A percentile compares a stretch with the other conserved stretches of the same genome.
phyloP scores from a whole-genome alignment of 2,329 filamentous ascomycete genomes.

The Podosphaera fusca region DNA sequence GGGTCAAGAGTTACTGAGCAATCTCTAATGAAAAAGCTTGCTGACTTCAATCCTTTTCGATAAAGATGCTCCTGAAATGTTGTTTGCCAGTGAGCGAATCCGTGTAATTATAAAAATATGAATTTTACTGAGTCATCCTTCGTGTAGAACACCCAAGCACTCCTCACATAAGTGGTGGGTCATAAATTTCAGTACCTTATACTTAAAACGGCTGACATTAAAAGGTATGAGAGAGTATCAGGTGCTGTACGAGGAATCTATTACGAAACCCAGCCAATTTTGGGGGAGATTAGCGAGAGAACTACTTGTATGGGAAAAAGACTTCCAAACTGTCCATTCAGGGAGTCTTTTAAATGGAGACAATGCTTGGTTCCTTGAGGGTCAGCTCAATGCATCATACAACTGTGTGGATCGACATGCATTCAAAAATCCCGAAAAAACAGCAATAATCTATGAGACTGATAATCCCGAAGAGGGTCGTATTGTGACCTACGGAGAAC shows the following conservation, averaged over 20 bases:
- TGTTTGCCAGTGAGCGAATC: constrained; percentile 37
- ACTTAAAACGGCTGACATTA: not conserved
- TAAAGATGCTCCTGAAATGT: constrained; percentile 38
- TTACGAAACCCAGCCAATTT: constrained; percentile 70
- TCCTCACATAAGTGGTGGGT: constrained; percentile 41
- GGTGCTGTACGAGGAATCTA: constrained; percentile 57
- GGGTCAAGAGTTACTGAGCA: too few relatives aligned
- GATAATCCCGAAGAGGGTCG: constrained; percentile 76
- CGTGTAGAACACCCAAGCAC: constrained; percentile 41
- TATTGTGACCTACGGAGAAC: constrained; percentile 77
- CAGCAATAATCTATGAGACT: constrained; percentile 96
- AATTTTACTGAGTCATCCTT: too few relatives aligned
- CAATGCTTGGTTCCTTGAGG: constrained; percentile 85
- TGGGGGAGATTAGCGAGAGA: constrained; percentile 75
- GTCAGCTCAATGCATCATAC: constrained; percentile 82
- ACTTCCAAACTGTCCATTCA: constrained; percentile 72
- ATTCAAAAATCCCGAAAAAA: constrained; percentile 76
- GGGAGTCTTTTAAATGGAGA: constrained; percentile 63
- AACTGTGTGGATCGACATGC: constrained; percentile 96
- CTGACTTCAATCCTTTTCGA: too few relatives aligned
- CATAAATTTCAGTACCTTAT: not conserved
- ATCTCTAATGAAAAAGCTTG: too few relatives aligned
- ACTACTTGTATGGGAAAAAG: constrained; percentile 68
- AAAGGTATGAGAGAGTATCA: constrained; percentile 43
- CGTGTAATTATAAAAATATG: too few relatives aligned